Conservation (phyloP, 805 yeast genomes). For the Lachancea lanzarotensis region DNA sequence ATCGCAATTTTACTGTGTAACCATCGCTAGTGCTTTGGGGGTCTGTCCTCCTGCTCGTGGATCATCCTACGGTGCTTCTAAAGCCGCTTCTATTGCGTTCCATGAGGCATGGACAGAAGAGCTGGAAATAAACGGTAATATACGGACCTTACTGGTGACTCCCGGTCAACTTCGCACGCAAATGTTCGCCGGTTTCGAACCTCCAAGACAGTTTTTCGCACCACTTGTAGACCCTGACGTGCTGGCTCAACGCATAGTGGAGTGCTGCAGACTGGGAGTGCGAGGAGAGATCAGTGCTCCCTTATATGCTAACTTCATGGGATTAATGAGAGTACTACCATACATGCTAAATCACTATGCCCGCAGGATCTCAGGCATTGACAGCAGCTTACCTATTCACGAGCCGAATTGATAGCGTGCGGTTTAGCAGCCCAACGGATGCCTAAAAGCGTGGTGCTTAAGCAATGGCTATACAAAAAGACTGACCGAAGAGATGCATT, state of each 20-base stretch:
- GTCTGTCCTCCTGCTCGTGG: conserved; percentile 70
- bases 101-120: conserved; percentile 81
- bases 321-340: conserved; percentile 64
- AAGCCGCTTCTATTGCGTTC: conserved; percentile 74
- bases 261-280: conserved; percentile 52
- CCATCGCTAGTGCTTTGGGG: conserved; percentile 75
- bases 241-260: conserved; percentile 52
- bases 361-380: conserved; percentile 63
- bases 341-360: conserved; percentile 39
- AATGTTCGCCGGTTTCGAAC: conserved; percentile 67
- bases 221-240: conserved; percentile 60
- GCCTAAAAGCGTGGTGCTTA: neutral
- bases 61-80: conserved; percentile 79
- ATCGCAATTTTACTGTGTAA: conserved; percentile 66
- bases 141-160: conserved; percentile 65
- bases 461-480: neutral
- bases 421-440: neutral
- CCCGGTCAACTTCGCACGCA: conserved; percentile 79
- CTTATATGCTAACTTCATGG: conserved; percentile 63
- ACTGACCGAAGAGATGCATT: too few species aligned
- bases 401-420: neutral
- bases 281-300: conserved; percentile 70
- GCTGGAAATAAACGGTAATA: conserved; percentile 40
- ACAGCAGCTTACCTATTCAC: conserved; percentile 35
- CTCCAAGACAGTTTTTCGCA: conserved; percentile 71